Conservation (phyloP, 257 asterid genomes). For the Henckelia pumila region DNA sequence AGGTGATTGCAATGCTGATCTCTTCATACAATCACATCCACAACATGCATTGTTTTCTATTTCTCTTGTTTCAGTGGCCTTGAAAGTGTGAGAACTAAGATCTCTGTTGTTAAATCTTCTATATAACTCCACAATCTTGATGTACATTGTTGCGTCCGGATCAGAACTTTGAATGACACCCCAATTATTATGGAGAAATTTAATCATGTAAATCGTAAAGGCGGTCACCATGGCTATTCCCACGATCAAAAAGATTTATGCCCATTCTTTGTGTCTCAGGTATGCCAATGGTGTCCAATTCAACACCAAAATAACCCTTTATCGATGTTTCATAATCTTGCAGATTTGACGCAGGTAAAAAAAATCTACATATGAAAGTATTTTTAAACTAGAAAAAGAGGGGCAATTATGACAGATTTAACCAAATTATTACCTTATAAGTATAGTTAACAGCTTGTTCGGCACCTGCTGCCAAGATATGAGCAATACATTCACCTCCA, state of each 20-base stretch:
- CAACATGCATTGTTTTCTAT: too few species aligned
- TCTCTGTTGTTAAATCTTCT: too few species aligned
- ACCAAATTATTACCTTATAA: slow-evolving; percentile 52
- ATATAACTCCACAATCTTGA: too few species aligned
- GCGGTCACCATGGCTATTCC: too few species aligned
- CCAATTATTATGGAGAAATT: too few species aligned
- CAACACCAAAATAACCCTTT: slow-evolving; percentile 86
- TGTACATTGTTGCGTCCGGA: too few species aligned
- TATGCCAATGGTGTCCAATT: slow-evolving; percentile 83
- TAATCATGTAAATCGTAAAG: too few species aligned
- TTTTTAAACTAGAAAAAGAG: slow-evolving; percentile 4
- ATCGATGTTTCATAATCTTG: slow-evolving; percentile 72
- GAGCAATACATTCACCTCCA: slow-evolving; percentile 69
- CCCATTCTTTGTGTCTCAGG: slow-evolving; percentile 83
- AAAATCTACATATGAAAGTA: slow-evolving; percentile 9
- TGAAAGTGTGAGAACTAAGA: too few species aligned
- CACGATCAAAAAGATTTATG: slow-evolving; percentile 63
- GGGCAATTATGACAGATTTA: slow-evolving; percentile 1
- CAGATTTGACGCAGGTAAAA: slow-evolving; percentile 15
- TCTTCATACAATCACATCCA: slow-evolving; percentile 11
- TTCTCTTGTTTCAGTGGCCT: too few species aligned
- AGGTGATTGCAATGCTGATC: slow-evolving; percentile 6
- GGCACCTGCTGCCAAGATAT: slow-evolving; percentile 75
- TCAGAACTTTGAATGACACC: too few species aligned
- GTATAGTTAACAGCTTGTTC: slow-evolving; percentile 85